Conservation (phyloP, 2,329 filamentous ascomycete genomes). For the Trichoderma brevicompactum region DNA sequence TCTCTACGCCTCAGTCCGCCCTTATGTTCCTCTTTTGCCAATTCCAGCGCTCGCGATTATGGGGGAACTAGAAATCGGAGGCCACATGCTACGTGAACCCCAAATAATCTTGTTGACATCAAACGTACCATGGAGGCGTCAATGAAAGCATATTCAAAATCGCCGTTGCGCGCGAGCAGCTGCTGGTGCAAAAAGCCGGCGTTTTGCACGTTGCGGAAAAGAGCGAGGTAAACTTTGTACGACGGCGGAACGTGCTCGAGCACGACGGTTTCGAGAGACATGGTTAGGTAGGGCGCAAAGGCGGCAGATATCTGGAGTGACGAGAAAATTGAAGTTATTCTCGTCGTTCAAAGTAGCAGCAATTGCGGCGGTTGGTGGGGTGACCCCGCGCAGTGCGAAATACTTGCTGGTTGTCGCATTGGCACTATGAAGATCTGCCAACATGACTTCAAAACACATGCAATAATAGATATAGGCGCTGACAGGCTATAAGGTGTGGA, state of each 20-base stretch:
- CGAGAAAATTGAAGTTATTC: not conserved
- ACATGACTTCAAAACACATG: no score
- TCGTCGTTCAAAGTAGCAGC: not conserved
- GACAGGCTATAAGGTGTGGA: no score
- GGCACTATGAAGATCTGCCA: no score
- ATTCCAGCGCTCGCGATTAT: not conserved
- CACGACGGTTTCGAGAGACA: slow-evolving; percentile 64
- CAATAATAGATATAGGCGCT: no score
- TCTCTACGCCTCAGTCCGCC: not conserved
- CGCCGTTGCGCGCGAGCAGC: slow-evolving; percentile 79
- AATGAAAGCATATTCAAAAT: slow-evolving; percentile 92
- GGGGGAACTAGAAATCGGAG: not conserved
- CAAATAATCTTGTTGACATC: not conserved
- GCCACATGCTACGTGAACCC: not conserved
- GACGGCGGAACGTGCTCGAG: slow-evolving; percentile 75
- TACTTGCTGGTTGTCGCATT: no score
- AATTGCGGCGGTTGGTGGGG: no score
- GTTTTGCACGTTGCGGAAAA: slow-evolving; percentile 80
- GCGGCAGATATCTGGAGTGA: not conserved
- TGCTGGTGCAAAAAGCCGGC: slow-evolving; percentile 78
- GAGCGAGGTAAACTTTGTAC: slow-evolving; percentile 70
- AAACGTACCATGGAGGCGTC: slow-evolving; percentile 75
- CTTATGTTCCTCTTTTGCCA: not conserved
- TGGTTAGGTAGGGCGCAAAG: not conserved
- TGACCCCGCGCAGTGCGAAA: no score